Evolutionary conservation across 345 rosid genomes (phyloP).

Genomic region (Aquilaria sinensis): DNA sequence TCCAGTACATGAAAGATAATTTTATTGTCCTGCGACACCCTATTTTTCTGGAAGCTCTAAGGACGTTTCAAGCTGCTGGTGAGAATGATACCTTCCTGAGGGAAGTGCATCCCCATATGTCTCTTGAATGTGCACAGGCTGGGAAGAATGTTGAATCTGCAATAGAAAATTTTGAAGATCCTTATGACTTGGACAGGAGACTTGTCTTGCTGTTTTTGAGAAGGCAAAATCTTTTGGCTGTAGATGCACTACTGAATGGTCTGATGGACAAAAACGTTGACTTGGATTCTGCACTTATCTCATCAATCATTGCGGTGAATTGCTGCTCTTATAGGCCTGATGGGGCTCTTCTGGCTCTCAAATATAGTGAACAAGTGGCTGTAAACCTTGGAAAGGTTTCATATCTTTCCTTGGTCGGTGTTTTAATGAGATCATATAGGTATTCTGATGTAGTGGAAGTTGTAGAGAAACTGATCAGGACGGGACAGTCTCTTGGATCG

Average conservation of each 20-base stretch:
- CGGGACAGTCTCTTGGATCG: conserved; percentile 51
- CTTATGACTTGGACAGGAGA: conserved; percentile 29
- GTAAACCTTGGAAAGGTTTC: conserved; percentile 44
- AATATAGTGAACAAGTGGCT: conserved; percentile 42
- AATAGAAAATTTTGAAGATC: conserved; percentile 17
- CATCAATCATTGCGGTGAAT: conserved; percentile 44
- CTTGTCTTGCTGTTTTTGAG: conserved; percentile 48
- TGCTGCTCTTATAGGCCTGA: conserved; percentile 33
- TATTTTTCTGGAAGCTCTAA: conserved; percentile 48
- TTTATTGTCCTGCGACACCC: conserved; percentile 57
- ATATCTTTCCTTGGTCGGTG: conserved; percentile 57
- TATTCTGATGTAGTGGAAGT: conserved; percentile 37
- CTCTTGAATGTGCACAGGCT: conserved; percentile 19
- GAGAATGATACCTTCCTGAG: conserved; percentile 48
- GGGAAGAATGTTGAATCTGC: conserved; percentile 14
- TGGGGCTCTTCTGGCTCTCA: conserved; percentile 60
- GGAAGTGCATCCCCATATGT: conserved; percentile 67
- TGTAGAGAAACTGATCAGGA: conserved; percentile 42
- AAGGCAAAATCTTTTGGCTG: conserved; percentile 54
- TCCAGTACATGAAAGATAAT: conserved; percentile 56
- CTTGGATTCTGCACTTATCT: conserved; percentile 41
- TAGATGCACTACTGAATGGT: conserved; percentile 49
- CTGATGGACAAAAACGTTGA: conserved; percentile 27
- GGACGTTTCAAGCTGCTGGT: conserved; percentile 39
- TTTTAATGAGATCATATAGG: conserved; percentile 36